Percentiles rank a stretch among this genome's conserved stretches.
phyloP scores from a whole-genome alignment of 2,329 filamentous ascomycete genomes.

The Stachybotrys elegans region DNA sequence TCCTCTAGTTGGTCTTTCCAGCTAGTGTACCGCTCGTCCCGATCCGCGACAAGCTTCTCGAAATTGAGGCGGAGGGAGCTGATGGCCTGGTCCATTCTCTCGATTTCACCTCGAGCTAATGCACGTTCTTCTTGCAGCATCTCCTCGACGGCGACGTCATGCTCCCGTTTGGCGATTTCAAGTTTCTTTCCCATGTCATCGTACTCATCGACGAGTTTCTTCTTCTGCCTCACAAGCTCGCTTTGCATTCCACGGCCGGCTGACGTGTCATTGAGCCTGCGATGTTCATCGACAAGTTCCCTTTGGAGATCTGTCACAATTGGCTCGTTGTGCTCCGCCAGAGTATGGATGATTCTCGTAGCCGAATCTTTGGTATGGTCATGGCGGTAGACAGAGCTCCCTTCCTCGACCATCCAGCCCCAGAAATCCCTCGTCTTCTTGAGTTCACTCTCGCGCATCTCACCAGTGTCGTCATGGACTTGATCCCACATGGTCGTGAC shows the following conservation, averaged over 20 bases:
- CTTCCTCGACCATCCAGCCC: conserved; percentile 11
- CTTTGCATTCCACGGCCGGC: neutral
- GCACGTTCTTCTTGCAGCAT: neutral
- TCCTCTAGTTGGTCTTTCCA: neutral
- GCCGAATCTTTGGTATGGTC: neutral
- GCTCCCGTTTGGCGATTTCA: neutral
- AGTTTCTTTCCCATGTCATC: neutral
- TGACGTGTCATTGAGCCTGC: neutral
- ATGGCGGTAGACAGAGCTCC: conserved; percentile 6
- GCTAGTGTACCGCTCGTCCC: neutral
- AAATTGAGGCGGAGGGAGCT: neutral
- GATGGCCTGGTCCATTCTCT: neutral
- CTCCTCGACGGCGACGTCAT: neutral
- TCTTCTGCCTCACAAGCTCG: neutral
- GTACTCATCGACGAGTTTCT: neutral
- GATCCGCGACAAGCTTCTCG: neutral
- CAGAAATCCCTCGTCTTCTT: conserved; percentile 7
- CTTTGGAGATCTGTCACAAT: neutral
- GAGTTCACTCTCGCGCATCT: conserved; percentile 3
- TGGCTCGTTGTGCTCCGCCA: neutral
- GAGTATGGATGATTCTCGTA: neutral
- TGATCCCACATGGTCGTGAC: conserved; percentile 1
- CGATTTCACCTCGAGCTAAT: neutral
- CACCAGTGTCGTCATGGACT: neutral
- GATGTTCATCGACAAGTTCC: neutral